Base-by-base conservation (phyloP, 2,329 filamentous ascomycete genomes). In the Dothistroma pini region DNA sequence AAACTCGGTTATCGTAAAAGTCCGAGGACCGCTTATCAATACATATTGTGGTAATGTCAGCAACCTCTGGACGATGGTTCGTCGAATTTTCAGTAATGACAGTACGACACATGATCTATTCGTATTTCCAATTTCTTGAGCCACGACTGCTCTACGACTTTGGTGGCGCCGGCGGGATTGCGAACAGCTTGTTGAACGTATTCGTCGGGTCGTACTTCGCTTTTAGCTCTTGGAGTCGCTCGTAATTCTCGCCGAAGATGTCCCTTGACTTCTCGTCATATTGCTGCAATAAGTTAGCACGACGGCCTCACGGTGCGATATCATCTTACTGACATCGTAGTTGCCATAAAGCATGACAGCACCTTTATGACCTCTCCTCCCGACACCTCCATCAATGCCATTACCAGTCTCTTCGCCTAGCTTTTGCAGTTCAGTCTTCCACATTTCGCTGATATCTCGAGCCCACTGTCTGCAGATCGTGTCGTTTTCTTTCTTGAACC, bases 121-220 rank as follows among this genome's bases (percentile, higher is more conserved):
- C 25, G 25, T 6, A 29, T 29, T 2, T 29, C 2, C 25, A 3
- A 29, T 6, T 29, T 29, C 25, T 29, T 6, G 25, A 29, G 25
- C 25, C 25, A 29, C 25, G 6, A 29, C 25, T 3, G 25, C 25
- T 56, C 38, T 54, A 61, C 21, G 50, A 54, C 54, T 60, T 61
- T 29, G 22, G 32, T 22, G 14, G 35, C 34, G 60, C 63, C 19
- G 60, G 60, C 11, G 50, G 61, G 29, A 72, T 70, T 2, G 69
- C 56, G 29, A 72, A 72, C 16, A 69, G 66, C 63, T 80, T 80
- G 50, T 78, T 73, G 66, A 82, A 83, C 19, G 80, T 66, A 63
- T 79, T 80, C 4, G 60, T 71, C 2, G 80, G 78, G 64, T 82
- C 80, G 60, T 80, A 82, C 56, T 72, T 72, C 21, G 72, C 75